Base-by-base conservation (phyloP, 176 grass and related monocot genomes). In the Miscanthus lutarioriparius region DNA sequence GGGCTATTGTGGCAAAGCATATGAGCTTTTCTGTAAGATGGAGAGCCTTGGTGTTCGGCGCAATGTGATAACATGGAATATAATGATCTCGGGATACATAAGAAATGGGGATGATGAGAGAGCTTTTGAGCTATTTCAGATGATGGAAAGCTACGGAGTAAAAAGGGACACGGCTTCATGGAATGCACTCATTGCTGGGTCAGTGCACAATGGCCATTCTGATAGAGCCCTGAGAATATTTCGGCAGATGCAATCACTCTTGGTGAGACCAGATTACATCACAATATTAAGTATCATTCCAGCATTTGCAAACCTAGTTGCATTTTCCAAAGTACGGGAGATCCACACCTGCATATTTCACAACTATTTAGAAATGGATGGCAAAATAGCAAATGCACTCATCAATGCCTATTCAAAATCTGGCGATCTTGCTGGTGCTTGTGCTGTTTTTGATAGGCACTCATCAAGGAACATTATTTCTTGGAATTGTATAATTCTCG, bases 181-280 rank as follows among this genome's bases (percentile, higher is more conserved):
- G 90, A 95, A 95, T 76, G 86, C 88, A 90, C 93, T 95, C 64
- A 95, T 95, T 72, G 79, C 90, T 48, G 90, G 93, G 47, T 95
- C 87, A 22, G 82, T 90, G 76, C 70, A 88, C 45, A 95, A 95
- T 81, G 93, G 90, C 32, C 80, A 88, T 84, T 69, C 62, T 40
- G 80, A 95, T 79, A 92, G 88, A 77, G 90, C 90, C 58, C 63
- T 92, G 53, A 90, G 76, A 78, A 88, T 92, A 90, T 92, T 92
- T 67, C 76, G 74, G 62, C 87, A 92, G 48, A 92, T 95, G 93
- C 90, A 92, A 54, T 76, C 80, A 23, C 63, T 83, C 73, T 73
- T 64, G 17, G 69, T 88, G 76, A 87, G 65, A 67, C 90, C 85
- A 1, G 90, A 95, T 59, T 86, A 71, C 43, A 89, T 90, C 59